Evolutionary conservation across 345 rosid species (phyloP), one percentile per base, ranked within the genome.

Genomic region (Gossypium raimondii): DNA sequence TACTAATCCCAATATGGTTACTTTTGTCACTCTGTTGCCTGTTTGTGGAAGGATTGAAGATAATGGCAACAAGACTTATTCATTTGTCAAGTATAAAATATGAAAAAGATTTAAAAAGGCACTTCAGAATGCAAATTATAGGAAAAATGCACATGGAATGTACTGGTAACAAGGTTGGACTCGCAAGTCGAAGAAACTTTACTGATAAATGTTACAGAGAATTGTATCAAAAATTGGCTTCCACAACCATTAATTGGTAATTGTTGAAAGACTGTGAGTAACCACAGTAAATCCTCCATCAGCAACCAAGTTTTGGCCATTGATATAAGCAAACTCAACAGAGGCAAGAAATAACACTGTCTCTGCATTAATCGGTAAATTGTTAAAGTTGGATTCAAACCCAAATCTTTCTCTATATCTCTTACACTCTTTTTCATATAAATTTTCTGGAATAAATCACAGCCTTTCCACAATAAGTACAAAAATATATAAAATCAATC

Each of bases 331-430:
- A 11, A 97, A 87, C 68, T 89, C 97, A 81, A 91, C 95, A 0
- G 93, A 91, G n/a, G 97, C 97, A 34, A 94, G 83, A 81, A 92
- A 94, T 81, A 92, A 38, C 29, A 92, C 97, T 14, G 93, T 86
- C 72, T 94, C 93, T 18, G 95, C 97, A 27, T 27, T 27, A 27
- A 27, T 27, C 4, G 29, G 29, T 27, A 27, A 27, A 3, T 27
- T 27, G 29, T 27, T 27, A 27, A 27, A 3, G 29, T 27, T 3
- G 29, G 29, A 27, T 27, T 27, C 29, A 27, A 27, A 27, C 29
- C 29, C 29, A 2, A 27, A 27, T 27, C 0, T 27, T 27, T 27
- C 4, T 27, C 29, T 3, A 27, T 27, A 27, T 27, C 29, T 27
- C 29, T 2, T 20, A 20, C 29, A 2, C 29, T 27, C 3, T 27